Conservation (phyloP, 2,329 filamentous ascomycete genomes). For the Talaromyces piceae region DNA sequence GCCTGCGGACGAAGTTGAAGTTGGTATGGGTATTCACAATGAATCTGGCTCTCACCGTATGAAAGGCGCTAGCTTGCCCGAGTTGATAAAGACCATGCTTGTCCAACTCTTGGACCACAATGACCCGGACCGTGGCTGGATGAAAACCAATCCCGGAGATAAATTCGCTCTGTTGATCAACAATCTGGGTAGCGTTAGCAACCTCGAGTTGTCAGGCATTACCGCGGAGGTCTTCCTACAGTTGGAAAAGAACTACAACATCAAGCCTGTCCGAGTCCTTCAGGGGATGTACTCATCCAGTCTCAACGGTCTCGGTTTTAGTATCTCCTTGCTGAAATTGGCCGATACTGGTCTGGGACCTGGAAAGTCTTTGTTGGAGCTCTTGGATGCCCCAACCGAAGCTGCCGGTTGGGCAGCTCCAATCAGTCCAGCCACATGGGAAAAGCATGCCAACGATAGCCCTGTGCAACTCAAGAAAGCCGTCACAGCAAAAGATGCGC, state of each 20-base stretch:
- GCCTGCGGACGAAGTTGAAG: conserved; percentile 52
- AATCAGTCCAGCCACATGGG: conserved; percentile 53
- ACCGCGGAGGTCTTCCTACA: conserved; percentile 59
- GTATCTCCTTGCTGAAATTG: conserved; percentile 58
- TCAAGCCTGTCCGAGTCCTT: conserved; percentile 55
- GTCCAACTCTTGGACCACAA: conserved; percentile 54
- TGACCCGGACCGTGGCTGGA: conserved; percentile 58
- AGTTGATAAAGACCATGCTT: conserved; percentile 55
- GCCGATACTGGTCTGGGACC: conserved; percentile 50
- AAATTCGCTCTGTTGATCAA: conserved; percentile 60
- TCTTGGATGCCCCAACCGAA: conserved; percentile 61
- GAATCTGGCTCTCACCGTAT: conserved; percentile 50
- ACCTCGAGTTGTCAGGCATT: conserved; percentile 60
- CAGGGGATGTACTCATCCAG: conserved; percentile 66
- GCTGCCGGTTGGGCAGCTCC: conserved; percentile 60
- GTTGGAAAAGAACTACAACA: conserved; percentile 50
- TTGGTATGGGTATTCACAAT: conserved; percentile 70
- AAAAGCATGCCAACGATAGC: conserved; percentile 36
- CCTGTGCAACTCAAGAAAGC: conserved; percentile 34
- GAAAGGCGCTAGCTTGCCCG: conserved; percentile 39
- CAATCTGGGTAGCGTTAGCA: conserved; percentile 62
- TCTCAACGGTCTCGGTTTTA: conserved; percentile 64
- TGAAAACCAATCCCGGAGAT: conserved; percentile 50
- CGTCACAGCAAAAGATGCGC: conserved; percentile 37
- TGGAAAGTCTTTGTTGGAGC: conserved; percentile 52